Percentiles rank a stretch among this genome's conserved stretches.
Evolutionary conservation across 257 asterid species (phyloP).

Genomic region (Penstemon newberryi): DNA sequence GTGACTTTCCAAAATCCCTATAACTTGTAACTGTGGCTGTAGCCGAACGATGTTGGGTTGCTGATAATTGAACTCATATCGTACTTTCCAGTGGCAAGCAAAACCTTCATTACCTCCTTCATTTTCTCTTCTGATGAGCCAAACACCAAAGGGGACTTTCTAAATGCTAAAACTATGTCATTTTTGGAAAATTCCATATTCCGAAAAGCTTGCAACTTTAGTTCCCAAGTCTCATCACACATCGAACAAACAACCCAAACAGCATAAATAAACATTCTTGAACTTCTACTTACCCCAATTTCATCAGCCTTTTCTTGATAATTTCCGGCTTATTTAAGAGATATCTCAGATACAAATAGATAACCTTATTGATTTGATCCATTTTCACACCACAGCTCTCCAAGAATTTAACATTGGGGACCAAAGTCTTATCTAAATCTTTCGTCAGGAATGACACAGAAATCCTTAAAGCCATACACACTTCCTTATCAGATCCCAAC

Average conservation of each 20-base stretch:
- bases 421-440: conserved; percentile 35
- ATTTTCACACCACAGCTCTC: conserved; percentile 30
- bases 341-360: conserved; percentile 28
- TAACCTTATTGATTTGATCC: conserved; percentile 9
- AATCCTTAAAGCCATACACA: conserved; percentile 24
- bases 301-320: conserved; percentile 27
- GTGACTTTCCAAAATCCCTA: too few relatives aligned
- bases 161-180: conserved; percentile 26
- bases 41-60: conserved; percentile 25
- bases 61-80: neutral
- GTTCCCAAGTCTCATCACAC: conserved; percentile 32
- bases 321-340: conserved; percentile 26
- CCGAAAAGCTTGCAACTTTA: conserved; percentile 32
- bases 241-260: conserved; percentile 23
- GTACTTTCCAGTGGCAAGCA: too few relatives aligned
- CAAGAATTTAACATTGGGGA: conserved; percentile 15
- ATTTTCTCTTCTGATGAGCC: conserved; percentile 28
- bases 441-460: conserved; percentile 25
- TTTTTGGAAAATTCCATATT: conserved; percentile 39
- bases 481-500: conserved; percentile 8
- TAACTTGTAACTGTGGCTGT: conserved; percentile 17
- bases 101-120: neutral
- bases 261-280: conserved; percentile 29
- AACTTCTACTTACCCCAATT: conserved; percentile 25
- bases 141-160: conserved; percentile 33